A percentile compares a stretch with the other conserved stretches of the same genome.
phyloP scores from a whole-genome alignment of 129 eudicot genomes.

The Tagetes patula region DNA sequence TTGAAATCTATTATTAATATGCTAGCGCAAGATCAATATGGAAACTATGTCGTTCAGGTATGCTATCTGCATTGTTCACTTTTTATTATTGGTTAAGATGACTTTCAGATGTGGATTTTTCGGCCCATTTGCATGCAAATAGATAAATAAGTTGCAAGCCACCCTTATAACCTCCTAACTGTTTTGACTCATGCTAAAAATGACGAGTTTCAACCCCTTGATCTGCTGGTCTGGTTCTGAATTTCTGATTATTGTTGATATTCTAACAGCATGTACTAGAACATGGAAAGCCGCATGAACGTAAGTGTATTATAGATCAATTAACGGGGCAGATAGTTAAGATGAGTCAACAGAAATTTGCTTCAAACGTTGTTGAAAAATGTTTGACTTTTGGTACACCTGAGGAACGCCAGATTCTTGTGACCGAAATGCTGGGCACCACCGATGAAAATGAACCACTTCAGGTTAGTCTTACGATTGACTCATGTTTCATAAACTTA shows the following conservation, averaged over 20 bases:
- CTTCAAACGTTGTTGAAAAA: constrained; percentile 92
- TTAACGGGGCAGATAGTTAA: constrained; percentile 78
- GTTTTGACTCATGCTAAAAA: neutral
- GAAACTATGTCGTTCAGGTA: constrained; percentile 94
- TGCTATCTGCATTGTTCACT: neutral
- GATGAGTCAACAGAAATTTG: constrained; percentile 97
- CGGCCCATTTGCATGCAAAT: neutral
- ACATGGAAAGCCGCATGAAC: constrained; percentile 87
- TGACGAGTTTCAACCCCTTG: neutral
- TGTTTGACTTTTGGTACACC: constrained; percentile 84
- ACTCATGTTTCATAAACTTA: too few species aligned
- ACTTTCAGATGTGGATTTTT: neutral
- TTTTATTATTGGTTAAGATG: neutral
- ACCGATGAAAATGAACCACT: constrained; percentile 96
- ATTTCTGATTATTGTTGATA: neutral
- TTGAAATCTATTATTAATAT: constrained; percentile 65
- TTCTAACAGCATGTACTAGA: constrained; percentile 74
- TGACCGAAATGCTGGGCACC: constrained; percentile 89
- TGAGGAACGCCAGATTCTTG: constrained; percentile 68
- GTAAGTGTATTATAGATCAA: constrained; percentile 62
- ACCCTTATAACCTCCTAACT: too few species aligned
- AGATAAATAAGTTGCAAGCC: neutral
- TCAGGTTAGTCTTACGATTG: too few species aligned
- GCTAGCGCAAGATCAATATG: constrained; percentile 41
- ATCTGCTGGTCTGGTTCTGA: too few species aligned